Base-by-base conservation (phyloP, 495 filamentous ascomycete species). In the Staphylotrichum longicolle region DNA sequence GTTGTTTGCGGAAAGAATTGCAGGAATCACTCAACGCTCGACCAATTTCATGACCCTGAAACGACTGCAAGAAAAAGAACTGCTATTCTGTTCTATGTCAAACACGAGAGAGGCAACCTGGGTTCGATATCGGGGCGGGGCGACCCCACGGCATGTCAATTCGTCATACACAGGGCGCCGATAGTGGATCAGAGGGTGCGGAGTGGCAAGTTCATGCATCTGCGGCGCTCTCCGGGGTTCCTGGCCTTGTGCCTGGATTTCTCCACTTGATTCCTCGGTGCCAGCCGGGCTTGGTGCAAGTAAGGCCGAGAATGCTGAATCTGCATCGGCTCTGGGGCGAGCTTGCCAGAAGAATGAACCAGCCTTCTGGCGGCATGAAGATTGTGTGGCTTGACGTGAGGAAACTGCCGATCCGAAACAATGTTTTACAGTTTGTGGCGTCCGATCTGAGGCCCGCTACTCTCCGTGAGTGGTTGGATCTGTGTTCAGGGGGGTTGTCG, bases 121-220 rank as follows among this genome's bases (percentile, higher is more conserved):
- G 35, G 44, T 14, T 57, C 48, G 59, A 58, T 48, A 53, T 65
- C 54, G 60, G 59, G 33, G 63, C 54, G 63, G 63, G 63, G 60
- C 41, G 54, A 42, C 60, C 63, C 63, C 63, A 63, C 62, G 35
- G 39, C 40, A 33, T 30, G 27, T 45, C 42, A 54, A 47, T 40
- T 62, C 54, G 64, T 66, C 61, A 63, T 64, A 42, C 47, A 15
- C 40, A 66, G 64, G 64, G 64, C 64, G 64, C 40, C 51, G 47
- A n/a, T 27, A 54, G 51, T 40, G 51, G 51, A 53, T n/a, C 6
- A 12, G 50, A 4, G 32, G 7, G 0, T 35, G 11, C 14, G 44
- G n/a, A 3, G 1, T 7, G 5, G 34, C 10, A 14, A 32, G 46
- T 30, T 9, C 51, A 10, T 34, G 30, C 40, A 2, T 14, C 11